These are phyloP conservation scores for Cenococcum geophilum DNA, from an alignment of 495 filamentous ascomycete genomes.

Conservation along the genomic window DNA sequence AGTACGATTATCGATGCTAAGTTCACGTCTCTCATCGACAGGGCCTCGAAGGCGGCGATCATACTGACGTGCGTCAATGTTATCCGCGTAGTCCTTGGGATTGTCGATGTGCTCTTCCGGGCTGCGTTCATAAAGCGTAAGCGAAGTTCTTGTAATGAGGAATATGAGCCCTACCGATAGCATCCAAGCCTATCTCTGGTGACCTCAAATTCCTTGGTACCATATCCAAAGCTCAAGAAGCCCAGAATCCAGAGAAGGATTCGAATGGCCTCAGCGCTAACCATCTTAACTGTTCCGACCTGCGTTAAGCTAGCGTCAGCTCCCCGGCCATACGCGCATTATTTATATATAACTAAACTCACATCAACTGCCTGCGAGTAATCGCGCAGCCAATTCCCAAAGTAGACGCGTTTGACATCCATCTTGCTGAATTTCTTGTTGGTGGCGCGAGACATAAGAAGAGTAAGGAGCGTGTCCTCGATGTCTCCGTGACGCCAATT, in stretches of 20 bases:
- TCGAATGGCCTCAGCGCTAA: slow-evolving; percentile 81
- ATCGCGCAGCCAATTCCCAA: slow-evolving; percentile 83
- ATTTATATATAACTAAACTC: background rate
- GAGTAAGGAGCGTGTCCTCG: slow-evolving; percentile 74
- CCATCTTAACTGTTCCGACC: slow-evolving; percentile 76
- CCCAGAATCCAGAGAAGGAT: slow-evolving; percentile 67
- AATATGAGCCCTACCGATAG: slow-evolving; percentile 51
- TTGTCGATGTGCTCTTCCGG: slow-evolving; percentile 64
- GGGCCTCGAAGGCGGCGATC: slow-evolving; percentile 73
- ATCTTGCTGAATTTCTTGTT: slow-evolving; percentile 84
- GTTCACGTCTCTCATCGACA: slow-evolving; percentile 69
- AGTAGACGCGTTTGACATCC: slow-evolving; percentile 73
- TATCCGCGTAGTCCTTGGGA: slow-evolving; percentile 74
- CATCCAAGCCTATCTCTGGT: slow-evolving; percentile 80
- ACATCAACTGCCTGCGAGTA: slow-evolving; percentile 66
- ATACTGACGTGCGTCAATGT: slow-evolving; percentile 75
- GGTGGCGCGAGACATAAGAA: slow-evolving; percentile 70
- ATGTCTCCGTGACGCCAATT: slow-evolving; percentile 98
- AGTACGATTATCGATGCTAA: slow-evolving; percentile 59
- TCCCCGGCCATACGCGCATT: background rate
- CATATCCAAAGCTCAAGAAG: slow-evolving; percentile 69
- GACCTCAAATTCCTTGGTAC: slow-evolving; percentile 87
- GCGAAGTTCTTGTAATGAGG: background rate
- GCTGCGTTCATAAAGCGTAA: slow-evolving; percentile 9
- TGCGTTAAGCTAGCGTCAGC: slow-evolving; percentile 5